These are phyloP conservation scores for Chaetomium fimeti DNA, from an alignment of 495 filamentous ascomycete genomes.

Conservation along the genomic window DNA sequence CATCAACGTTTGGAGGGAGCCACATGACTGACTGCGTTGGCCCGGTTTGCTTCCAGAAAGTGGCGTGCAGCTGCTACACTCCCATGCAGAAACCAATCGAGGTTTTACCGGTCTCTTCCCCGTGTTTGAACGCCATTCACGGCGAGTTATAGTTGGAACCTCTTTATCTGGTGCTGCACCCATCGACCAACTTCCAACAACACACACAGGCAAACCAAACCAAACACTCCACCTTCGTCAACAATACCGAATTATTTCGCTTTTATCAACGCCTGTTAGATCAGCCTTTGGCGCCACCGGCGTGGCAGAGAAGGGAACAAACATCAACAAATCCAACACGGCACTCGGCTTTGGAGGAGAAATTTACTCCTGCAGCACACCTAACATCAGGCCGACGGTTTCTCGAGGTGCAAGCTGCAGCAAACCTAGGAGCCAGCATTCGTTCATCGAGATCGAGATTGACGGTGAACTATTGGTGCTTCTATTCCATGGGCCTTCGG, in stretches of 20 bases:
- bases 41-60: conserved; percentile 24
- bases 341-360: background rate
- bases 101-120: conserved; percentile 9
- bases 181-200: background rate
- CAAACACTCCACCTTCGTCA: background rate
- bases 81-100: background rate
- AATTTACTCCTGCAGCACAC: background rate
- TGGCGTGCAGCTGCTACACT: conserved; percentile 28
- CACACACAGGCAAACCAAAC: background rate
- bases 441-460: background rate
- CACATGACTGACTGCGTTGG: background rate
- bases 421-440: background rate
- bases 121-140: conserved; percentile 20
- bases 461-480: background rate
- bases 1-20: conserved; percentile 1
- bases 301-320: background rate
- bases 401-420: background rate
- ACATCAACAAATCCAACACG: background rate
- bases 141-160: background rate
- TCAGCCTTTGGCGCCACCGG: background rate
- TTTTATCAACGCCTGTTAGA: background rate
- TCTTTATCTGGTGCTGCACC: background rate
- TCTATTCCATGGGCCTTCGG: background rate
- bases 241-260: background rate
- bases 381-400: conserved; percentile 2